Percentiles rank a stretch among this genome's conserved stretches.
Conservation (phyloP, 306 rosid species). For the Casuarina cunninghamiana region DNA sequence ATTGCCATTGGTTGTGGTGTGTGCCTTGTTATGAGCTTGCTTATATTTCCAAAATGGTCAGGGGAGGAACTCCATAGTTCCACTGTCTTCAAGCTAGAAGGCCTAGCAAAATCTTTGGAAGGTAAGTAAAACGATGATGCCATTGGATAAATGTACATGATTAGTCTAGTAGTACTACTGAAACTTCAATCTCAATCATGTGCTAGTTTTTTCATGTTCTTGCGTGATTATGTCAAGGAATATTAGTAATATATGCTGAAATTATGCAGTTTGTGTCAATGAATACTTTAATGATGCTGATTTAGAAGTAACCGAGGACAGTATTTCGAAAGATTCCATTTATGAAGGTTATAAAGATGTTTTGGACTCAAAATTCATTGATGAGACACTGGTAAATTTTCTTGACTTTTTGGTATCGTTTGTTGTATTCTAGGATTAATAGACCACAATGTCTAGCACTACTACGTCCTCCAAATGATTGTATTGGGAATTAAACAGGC, state of each 20-base stretch:
- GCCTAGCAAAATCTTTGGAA: conserved; percentile 85
- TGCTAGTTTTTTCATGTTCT: too few relatives aligned
- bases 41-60: conserved; percentile 90
- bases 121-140: conserved; percentile 34
- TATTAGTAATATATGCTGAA: too few relatives aligned
- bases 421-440: background rate
- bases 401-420: conserved; percentile 11
- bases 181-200: background rate
- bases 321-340: conserved; percentile 52
- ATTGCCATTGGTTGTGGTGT: conserved; percentile 83
- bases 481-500: conserved; percentile 53
- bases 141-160: too few relatives aligned
- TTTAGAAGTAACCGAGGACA: conserved; percentile 36
- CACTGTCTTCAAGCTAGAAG: conserved; percentile 78
- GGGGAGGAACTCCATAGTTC: conserved; percentile 85
- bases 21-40: conserved; percentile 80
- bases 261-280: conserved; percentile 72
- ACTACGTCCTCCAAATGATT: background rate
- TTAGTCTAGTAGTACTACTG: background rate
- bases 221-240: too few relatives aligned
- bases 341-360: conserved; percentile 84
- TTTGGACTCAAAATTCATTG: conserved; percentile 84
- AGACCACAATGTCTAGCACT: conserved; percentile 2
- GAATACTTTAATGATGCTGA: conserved; percentile 68
- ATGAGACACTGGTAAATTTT: conserved; percentile 72